Percentiles rank a stretch among this genome's conserved stretches.
Evolutionary conservation across 306 rosid species (phyloP).

Genomic region (Fragaria vesca): DNA sequence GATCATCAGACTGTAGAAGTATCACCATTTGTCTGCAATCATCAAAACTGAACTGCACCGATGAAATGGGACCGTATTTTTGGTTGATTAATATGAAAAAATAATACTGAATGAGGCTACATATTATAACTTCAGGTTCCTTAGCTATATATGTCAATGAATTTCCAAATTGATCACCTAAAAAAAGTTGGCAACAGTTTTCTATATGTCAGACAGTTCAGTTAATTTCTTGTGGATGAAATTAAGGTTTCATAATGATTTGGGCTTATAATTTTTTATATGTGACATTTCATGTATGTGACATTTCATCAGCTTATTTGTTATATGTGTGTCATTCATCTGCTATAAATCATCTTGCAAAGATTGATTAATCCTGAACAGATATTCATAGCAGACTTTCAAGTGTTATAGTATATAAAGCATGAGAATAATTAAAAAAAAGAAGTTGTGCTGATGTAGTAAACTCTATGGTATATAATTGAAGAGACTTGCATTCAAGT

Average conservation of each 20-base stretch:
- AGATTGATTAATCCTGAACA: background rate
- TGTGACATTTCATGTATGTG: background rate
- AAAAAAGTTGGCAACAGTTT: background rate
- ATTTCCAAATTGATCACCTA: background rate
- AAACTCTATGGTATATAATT: no score
- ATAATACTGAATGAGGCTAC: background rate
- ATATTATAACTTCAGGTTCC: background rate
- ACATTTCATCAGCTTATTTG: no score
- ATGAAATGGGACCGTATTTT: background rate
- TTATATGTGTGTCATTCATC: background rate
- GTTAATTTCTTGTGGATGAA: background rate
- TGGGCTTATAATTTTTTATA: background rate
- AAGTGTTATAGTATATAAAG: background rate
- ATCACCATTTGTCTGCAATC: background rate
- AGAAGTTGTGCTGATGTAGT: no score
- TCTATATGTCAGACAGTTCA: conserved; percentile 1
- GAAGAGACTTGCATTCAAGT: background rate
- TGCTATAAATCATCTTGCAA: background rate
- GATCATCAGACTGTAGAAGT: background rate
- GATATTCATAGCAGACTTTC: background rate
- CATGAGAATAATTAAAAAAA: background rate
- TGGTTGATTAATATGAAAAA: background rate
- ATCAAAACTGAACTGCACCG: conserved; percentile 5
- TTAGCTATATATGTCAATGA: background rate
- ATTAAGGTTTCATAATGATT: background rate